Evolutionary conservation across 1,284 basidiomycete genomes (phyloP).

Genomic region (Cronartium ribicola): DNA sequence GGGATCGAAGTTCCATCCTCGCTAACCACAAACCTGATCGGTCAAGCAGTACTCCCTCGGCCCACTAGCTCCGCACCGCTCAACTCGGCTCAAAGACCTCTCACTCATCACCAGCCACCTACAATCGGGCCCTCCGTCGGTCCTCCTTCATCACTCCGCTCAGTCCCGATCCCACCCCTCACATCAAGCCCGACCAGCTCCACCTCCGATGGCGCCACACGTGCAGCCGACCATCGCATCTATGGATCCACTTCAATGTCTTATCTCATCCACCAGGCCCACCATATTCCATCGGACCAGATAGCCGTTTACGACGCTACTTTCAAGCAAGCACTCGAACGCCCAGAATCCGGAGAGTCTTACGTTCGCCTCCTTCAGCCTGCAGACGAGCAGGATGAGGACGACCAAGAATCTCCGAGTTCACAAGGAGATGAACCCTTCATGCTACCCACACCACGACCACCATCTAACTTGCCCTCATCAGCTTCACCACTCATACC

Average conservation of each 20-base stretch:
- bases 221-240: conserved; percentile 50
- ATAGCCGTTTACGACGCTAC: conserved; percentile 73
- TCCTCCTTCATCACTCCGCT: not conserved
- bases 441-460: not conserved
- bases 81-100: not conserved
- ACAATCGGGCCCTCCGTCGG: not conserved
- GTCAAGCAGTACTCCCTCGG: not conserved
- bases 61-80: not conserved
- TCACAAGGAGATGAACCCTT: not conserved
- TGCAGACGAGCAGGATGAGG: conserved; percentile 15
- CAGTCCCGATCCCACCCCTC: not conserved
- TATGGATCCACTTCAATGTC: conserved; percentile 73
- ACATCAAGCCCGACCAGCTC: not conserved
- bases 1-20: not conserved
- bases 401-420: not conserved
- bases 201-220: not conserved
- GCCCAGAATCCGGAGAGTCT: conserved; percentile 70
- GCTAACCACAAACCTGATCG: conserved; percentile 9
- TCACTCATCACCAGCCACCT: not conserved
- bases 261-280: conserved; percentile 82
- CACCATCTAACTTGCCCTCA: too few species aligned
- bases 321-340: conserved; percentile 53
- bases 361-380: conserved; percentile 75
- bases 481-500: conserved; percentile 47
- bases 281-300: conserved; percentile 70